Conservation (phyloP, 768 basidiomycete species). For the Pleurotus cornucopiae region DNA sequence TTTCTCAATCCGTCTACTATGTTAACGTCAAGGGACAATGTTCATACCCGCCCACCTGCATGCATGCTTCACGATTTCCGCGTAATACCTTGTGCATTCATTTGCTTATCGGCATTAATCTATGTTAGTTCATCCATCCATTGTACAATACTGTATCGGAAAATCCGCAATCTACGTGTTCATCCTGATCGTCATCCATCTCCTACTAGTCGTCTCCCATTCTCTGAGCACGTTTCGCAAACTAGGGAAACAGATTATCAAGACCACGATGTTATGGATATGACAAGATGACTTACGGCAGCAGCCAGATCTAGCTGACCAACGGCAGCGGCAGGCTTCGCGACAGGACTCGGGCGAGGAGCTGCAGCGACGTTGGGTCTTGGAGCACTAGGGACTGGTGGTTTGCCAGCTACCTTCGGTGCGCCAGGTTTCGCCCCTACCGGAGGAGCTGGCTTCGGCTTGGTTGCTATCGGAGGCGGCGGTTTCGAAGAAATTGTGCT, state of each 20-base stretch:
- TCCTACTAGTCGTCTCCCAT: constrained; percentile 41
- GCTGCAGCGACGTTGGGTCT: constrained; percentile 29
- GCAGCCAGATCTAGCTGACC: constrained; percentile 82
- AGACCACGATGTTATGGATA: background rate
- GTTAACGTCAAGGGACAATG: background rate
- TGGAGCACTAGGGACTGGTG: constrained; percentile 37
- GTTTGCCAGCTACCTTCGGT: constrained; percentile 41
- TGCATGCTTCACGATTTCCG: background rate
- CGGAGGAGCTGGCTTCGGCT: constrained; percentile 60
- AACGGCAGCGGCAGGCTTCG: constrained; percentile 37
- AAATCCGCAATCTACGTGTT: constrained; percentile 11
- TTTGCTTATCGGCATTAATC: constrained; percentile 16
- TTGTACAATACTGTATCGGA: constrained; percentile 10
- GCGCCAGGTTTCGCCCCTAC: constrained; percentile 51
- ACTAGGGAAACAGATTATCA: constrained; percentile 32
- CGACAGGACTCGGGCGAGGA: constrained; percentile 32
- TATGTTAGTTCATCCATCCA: constrained; percentile 10
- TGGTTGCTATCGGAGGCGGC: constrained; percentile 58
- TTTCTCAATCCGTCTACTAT: background rate
- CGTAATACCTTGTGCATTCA: background rate
- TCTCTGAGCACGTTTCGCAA: constrained; percentile 75
- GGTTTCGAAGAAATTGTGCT: constrained; percentile 47
- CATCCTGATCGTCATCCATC: constrained; percentile 12
- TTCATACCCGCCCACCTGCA: constrained; percentile 4
- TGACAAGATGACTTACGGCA: constrained; percentile 48